A percentile compares a stretch with the other conserved stretches of the same genome.
Conservation (phyloP, 345 rosid species). For the Eutrema japonicum region DNA sequence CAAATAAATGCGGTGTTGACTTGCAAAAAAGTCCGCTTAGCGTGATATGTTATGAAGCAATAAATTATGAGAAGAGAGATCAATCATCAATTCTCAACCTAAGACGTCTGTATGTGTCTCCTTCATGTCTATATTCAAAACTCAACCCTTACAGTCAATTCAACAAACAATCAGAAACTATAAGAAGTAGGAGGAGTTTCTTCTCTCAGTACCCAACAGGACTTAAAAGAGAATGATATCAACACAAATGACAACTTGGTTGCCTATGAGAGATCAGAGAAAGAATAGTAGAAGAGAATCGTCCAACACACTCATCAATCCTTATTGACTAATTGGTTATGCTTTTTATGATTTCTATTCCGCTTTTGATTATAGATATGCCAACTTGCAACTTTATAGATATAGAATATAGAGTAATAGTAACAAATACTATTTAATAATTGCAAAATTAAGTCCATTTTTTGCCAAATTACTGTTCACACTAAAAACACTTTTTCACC, state of each 20-base stretch:
- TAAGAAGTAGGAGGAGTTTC: too few relatives aligned
- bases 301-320: slow-evolving; percentile 20
- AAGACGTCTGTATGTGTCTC: slow-evolving; percentile 5
- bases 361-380: slow-evolving; percentile 4
- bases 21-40: neutral
- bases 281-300: slow-evolving; percentile 18
- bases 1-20: slow-evolving; percentile 26
- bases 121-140: neutral
- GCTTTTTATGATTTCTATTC: slow-evolving; percentile 24
- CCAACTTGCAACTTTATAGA: slow-evolving; percentile 32
- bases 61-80: slow-evolving; percentile 23
- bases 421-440: too few relatives aligned
- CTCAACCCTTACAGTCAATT: neutral
- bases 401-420: too few relatives aligned
- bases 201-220: too few relatives aligned
- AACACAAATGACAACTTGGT: neutral
- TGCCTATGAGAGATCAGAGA: neutral
- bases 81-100: slow-evolving; percentile 14
- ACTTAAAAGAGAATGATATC: neutral
- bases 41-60: slow-evolving; percentile 28
- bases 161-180: too few relatives aligned
- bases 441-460: too few relatives aligned
- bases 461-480: too few relatives aligned
- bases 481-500: too few relatives aligned
- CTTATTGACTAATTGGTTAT: slow-evolving; percentile 21